Conservation (phyloP, 805 yeast genomes). For the Ogataea methylovora region DNA sequence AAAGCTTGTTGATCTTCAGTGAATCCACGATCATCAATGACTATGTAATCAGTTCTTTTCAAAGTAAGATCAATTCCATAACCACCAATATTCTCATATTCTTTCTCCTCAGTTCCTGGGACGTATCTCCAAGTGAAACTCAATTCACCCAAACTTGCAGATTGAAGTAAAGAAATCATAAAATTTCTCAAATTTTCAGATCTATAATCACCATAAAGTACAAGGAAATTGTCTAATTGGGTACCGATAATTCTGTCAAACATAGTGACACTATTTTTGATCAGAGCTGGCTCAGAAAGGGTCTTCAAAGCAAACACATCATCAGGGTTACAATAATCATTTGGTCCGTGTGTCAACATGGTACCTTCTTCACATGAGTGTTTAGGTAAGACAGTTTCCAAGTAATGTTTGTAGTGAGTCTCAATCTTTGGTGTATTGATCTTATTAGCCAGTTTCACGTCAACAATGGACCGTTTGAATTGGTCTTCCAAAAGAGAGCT, state of each 20-base stretch:
- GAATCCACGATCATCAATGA: constrained; percentile 50
- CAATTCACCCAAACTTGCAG: constrained; percentile 57
- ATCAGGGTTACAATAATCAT: constrained; percentile 53
- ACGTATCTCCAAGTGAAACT: constrained; percentile 72
- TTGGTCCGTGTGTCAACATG: too few relatives aligned
- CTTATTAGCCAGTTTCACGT: constrained; percentile 39
- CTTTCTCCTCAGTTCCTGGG: constrained; percentile 22
- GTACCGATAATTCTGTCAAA: constrained; percentile 64
- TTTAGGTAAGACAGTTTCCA: constrained; percentile 22
- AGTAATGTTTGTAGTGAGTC: constrained; percentile 53
- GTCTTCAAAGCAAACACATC: constrained; percentile 78
- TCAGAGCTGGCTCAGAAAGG: constrained; percentile 18
- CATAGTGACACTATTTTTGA: constrained; percentile 21
- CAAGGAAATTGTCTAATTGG: constrained; percentile 21
- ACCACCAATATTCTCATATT: constrained; percentile 37
- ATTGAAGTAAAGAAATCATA: constrained; percentile 49
- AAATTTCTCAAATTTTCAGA: constrained; percentile 45
- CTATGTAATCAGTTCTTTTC: constrained; percentile 61
- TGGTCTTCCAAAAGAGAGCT: constrained; percentile 7
- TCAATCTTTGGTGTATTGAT: constrained; percentile 54
- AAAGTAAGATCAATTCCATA: constrained; percentile 61
- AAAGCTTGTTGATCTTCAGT: constrained; percentile 20
- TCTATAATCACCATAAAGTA: constrained; percentile 60
- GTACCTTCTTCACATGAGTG: too few relatives aligned
- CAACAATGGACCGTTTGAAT: constrained; percentile 18